These are phyloP conservation scores for Zarea fungicola DNA, from an alignment of 2,329 filamentous ascomycete species.

Conservation along the genomic window DNA sequence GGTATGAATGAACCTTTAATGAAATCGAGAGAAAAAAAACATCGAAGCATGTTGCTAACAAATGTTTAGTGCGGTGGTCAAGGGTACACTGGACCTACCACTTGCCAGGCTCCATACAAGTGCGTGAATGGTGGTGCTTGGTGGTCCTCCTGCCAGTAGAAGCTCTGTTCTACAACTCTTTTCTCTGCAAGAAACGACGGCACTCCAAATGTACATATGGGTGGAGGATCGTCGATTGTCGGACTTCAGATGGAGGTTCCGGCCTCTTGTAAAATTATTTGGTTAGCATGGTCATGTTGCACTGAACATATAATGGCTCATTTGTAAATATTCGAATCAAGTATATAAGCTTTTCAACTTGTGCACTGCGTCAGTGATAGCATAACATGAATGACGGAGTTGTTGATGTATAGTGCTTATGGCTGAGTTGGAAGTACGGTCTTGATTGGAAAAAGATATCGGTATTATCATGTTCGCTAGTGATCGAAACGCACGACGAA, in stretches of 20 bases:
- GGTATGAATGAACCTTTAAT: too few relatives aligned
- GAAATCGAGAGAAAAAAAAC: too few relatives aligned
- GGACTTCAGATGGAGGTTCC: not conserved
- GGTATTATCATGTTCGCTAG: too few relatives aligned
- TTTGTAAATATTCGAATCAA: not conserved
- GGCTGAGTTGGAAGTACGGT: too few relatives aligned
- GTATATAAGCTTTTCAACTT: not conserved
- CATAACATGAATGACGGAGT: too few relatives aligned
- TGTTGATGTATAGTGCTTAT: too few relatives aligned
- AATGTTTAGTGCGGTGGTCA: constrained; percentile 5
- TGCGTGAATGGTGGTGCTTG: constrained; percentile 8
- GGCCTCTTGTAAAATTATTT: not conserved
- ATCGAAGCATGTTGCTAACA: not conserved
- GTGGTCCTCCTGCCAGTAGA: constrained; percentile 14
- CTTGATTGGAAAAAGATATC: too few relatives aligned
- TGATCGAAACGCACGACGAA: not conserved
- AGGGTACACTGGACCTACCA: constrained; percentile 10
- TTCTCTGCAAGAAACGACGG: not conserved
- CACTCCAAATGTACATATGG: constrained; percentile 1
- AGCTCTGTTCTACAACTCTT: too few relatives aligned
- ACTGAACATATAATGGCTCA: not conserved
- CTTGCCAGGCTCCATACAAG: constrained; percentile 3
- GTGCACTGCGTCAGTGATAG: not conserved
- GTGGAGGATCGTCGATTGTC: not conserved
- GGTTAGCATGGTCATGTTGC: not conserved